Evolutionary conservation across 805 yeast species (phyloP), one percentile per base, ranked within the genome.

Genomic region (Myxozyma sirexii): DNA sequence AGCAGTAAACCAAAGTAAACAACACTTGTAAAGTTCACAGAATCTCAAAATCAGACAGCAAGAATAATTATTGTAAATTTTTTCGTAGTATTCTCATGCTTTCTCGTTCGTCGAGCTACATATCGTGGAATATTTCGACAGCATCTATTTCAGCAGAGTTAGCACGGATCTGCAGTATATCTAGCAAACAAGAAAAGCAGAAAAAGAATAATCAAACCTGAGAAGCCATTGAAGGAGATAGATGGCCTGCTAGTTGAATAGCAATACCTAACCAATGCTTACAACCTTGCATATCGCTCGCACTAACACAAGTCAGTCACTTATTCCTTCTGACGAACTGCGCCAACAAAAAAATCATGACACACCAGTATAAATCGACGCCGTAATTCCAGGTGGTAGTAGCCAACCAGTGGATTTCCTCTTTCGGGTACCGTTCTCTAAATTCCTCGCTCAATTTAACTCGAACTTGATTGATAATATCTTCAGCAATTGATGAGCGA

Each of bases 241-340:
- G 44, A 38, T 39, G 27, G 4, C 58, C 47, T 1, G 60, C 56
- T 6, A 60, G 41, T 29, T 44, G 54, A 17, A 60, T 53, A 21
- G 64, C 64, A n/a, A 56, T 45, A 24, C 57, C 64, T 21, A 63
- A 51, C 64, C 64, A 60, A 12, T 43, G 53, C 38, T 59, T 54
- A 37, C 63, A 59, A 6, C 54, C 59, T 13, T 35, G 21, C 21
- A 56, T 24, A 24, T 59, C 50, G 44, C 53, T 50, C 27, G 44
- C 24, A 38, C 56, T 56, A 15, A 27, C 12, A n/a, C 33, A 46
- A 10, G 19, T 21, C 7, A 45, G 39, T 13, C n/a, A 17, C 17
- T 19, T 10, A 29, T 29, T 7, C 10, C 33, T 10, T 29, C 33
- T 10, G 10, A 29, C 33, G 6, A 7, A 29, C 33, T 29, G 10